Evolutionary conservation across 1,284 basidiomycete species (phyloP).

Genomic region (Cutaneotrichosporon mucoides): DNA sequence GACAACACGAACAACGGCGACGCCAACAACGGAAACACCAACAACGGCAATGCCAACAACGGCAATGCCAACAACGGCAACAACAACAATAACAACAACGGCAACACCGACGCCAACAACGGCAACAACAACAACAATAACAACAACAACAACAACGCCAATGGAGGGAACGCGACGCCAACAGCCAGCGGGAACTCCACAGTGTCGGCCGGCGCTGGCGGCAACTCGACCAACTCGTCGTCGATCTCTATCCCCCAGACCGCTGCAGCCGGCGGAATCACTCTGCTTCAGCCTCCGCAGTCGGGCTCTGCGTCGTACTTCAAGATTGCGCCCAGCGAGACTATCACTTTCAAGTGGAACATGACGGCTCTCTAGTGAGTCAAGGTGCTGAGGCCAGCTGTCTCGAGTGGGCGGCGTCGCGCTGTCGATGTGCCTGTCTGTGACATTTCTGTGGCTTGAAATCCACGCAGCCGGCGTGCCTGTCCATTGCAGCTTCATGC

Average conservation of each 20-base stretch:
- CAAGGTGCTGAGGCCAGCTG: no score
- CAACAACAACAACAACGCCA: conserved; percentile 1
- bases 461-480: neutral
- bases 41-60: neutral
- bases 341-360: conserved; percentile 90
- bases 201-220: conserved; percentile 7
- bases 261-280: conserved; percentile 45
- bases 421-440: no score
- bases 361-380: conserved; percentile 60
- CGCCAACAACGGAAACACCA: neutral
- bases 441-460: no score
- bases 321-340: conserved; percentile 72
- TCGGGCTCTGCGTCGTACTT: conserved; percentile 72
- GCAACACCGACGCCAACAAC: conserved; percentile 2
- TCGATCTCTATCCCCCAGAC: conserved; percentile 43
- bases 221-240: conserved; percentile 7
- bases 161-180: neutral
- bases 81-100: conserved; percentile 6
- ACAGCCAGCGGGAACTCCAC: neutral
- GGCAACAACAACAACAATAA: conserved; percentile 1
- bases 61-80: neutral
- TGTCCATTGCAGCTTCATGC: no score
- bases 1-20: neutral
- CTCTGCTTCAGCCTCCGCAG: conserved; percentile 62
- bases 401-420: no score